Percentiles rank a stretch among this genome's conserved stretches.
These are phyloP conservation scores for Xerocomus potaroensis DNA, from an alignment of 768 basidiomycete species.

Conservation along the genomic window DNA sequence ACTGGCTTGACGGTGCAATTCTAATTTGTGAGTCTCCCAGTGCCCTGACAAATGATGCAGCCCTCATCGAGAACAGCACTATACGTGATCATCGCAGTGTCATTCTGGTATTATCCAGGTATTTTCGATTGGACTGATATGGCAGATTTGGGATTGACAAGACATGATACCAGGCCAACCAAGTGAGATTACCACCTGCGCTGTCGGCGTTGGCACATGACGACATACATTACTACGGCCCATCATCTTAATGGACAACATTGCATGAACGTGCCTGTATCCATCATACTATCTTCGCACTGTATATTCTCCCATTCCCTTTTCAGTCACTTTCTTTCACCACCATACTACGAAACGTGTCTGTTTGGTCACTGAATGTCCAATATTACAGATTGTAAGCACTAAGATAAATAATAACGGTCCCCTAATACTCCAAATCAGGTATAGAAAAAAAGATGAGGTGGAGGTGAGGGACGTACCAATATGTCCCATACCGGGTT, in stretches of 20 bases:
- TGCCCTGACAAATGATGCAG: too few relatives aligned
- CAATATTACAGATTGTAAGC: constrained; percentile 8
- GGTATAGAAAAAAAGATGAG: neutral
- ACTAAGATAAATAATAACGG: constrained; percentile 36
- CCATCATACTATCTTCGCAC: constrained; percentile 7
- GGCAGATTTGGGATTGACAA: neutral
- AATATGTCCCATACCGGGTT: constrained; percentile 88
- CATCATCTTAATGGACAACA: constrained; percentile 1
- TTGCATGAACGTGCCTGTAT: constrained; percentile 2
- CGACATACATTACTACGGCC: constrained; percentile 1
- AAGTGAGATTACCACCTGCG: constrained; percentile 16
- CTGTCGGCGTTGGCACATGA: neutral
- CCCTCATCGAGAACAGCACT: constrained; percentile 38
- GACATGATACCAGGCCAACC: constrained; percentile 21
- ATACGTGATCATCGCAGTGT: constrained; percentile 67
- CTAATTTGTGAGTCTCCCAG: constrained; percentile 53
- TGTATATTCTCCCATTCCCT: constrained; percentile 18
- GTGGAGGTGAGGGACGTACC: constrained; percentile 39
- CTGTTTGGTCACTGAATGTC: constrained; percentile 5
- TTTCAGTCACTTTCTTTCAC: constrained; percentile 7
- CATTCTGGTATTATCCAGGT: constrained; percentile 61
- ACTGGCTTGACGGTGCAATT: constrained; percentile 79
- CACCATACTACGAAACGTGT: constrained; percentile 2
- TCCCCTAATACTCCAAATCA: too few relatives aligned
- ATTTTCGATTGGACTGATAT: neutral